Base-by-base conservation (phyloP, 106 monocot species). In the Agapanthus africanus region DNA sequence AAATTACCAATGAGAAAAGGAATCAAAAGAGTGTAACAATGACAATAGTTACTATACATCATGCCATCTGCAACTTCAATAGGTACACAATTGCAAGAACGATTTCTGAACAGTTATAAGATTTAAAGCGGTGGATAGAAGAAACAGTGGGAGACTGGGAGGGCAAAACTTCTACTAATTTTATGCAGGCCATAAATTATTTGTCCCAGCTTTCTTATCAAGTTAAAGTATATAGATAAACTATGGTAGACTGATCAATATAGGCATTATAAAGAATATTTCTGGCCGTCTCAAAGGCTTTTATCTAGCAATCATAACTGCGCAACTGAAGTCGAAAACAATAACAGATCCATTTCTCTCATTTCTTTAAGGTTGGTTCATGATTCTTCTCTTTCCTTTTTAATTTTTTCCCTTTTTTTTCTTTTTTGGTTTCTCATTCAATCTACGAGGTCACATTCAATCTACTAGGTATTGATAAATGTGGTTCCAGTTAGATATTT, bases 1-100 rank as follows among this genome's bases (percentile, higher is more conserved):
- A 50, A 19, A 4, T n/a, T 18, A 21, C 30, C 19, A 50, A 50
- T 68, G 50, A 68, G 47, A 68, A 50, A 68, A 31, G 32, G n/a
- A 61, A 35, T 16, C 36, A 21, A 35, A 52, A 61, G 30, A 57
- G 11, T 31, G 56, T 13, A 30, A 54, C 5, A 25, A 54, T 54
- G 52, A 23, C 26, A 54, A 54, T 25, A 27, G n/a, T n/a, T n/a
- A n/a, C n/a, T n/a, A n/a, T n/a, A n/a, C n/a, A n/a, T n/a, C n/a
- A n/a, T 26, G 5, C 16, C 18, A 4, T 52, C 8, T 23, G 52
- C 52, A 52, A 25, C 52, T 23, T 30, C 27, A 11, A 57, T 11
- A 44, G 10, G 44, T n/a, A n/a, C n/a, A 16, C 4, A 44, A 44
- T 44, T 44, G 3, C 10, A 6, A 44, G 4, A 16, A 44, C 44